phyloP scores from a whole-genome alignment of 441 rosid species.

The Pelargonium cotyledonis region DNA sequence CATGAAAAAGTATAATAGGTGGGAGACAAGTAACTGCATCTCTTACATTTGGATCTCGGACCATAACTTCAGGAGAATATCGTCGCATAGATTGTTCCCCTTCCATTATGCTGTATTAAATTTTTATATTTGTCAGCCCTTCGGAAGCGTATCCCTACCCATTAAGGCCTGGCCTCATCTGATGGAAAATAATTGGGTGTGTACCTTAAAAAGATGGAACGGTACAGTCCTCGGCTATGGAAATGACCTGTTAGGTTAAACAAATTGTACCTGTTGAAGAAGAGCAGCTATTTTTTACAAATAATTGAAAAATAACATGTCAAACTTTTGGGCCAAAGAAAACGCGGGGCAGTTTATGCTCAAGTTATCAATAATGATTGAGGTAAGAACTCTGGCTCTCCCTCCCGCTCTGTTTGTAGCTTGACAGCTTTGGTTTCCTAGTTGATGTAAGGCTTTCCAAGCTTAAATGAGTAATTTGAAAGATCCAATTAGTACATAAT shows the following conservation, averaged over 20 bases:
- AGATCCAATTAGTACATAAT: neutral
- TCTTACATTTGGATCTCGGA: neutral
- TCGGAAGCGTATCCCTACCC: neutral
- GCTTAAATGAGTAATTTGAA: neutral
- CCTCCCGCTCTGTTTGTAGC: slow-evolving; percentile 5
- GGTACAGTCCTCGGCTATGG: slow-evolving; percentile 72
- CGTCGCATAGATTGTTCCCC: slow-evolving; percentile 56
- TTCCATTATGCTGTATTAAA: slow-evolving; percentile 86
- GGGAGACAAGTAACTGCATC: neutral
- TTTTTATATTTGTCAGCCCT: slow-evolving; percentile 11
- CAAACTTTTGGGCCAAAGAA: neutral
- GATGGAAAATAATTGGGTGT: neutral
- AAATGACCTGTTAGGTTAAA: slow-evolving; percentile 74
- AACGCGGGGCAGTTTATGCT: too few relatives aligned
- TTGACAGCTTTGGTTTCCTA: neutral
- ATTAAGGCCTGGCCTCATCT: neutral
- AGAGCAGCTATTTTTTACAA: too few relatives aligned
- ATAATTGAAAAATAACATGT: neutral
- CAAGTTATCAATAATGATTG: neutral
- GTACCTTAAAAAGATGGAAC: slow-evolving; percentile 69
- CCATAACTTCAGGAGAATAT: neutral
- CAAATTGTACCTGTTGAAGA: slow-evolving; percentile 69
- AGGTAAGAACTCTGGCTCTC: neutral
- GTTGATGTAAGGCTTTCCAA: neutral
- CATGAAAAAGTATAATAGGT: neutral